A percentile compares a stretch with the other conserved stretches of the same genome.
These are phyloP conservation scores for Yamadazyma spencermartinsiae DNA, from an alignment of 1,139 yeast genomes.

Conservation along the genomic window DNA sequence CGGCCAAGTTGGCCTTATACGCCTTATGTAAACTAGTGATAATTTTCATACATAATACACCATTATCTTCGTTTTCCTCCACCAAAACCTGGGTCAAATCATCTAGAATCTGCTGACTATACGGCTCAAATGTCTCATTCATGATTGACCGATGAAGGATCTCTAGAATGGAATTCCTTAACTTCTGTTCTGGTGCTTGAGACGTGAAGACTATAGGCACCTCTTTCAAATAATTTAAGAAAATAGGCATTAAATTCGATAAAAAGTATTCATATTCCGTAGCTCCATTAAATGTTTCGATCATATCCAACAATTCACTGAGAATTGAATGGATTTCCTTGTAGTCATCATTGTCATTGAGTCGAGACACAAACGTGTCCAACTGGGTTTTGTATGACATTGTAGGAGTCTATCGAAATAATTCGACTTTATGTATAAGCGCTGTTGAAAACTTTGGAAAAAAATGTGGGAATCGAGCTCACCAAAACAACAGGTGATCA, in stretches of 20 bases:
- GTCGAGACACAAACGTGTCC: conserved; percentile 61
- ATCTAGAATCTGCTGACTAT: conserved; percentile 61
- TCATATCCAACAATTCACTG: conserved; percentile 80
- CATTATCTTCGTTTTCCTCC: conserved; percentile 92
- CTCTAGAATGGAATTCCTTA: conserved; percentile 76
- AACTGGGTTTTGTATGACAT: conserved; percentile 54
- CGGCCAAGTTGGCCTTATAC: conserved; percentile 67
- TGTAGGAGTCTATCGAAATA: not conserved
- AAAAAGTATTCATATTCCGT: conserved; percentile 75
- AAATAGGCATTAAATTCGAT: conserved; percentile 59
- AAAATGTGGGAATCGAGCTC: conserved; percentile 13
- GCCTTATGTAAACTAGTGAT: conserved; percentile 87
- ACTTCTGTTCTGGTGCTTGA: conserved; percentile 66
- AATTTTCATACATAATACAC: conserved; percentile 86
- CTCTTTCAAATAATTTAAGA: conserved; percentile 57
- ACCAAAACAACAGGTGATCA: conserved; percentile 7
- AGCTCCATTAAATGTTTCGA: conserved; percentile 79
- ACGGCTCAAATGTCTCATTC: conserved; percentile 80
- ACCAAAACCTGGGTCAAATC: conserved; percentile 61
- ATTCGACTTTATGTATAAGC: not conserved
- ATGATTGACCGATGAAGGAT: conserved; percentile 78
- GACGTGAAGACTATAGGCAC: conserved; percentile 74
- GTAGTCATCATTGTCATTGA: conserved; percentile 57
- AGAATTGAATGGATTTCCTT: conserved; percentile 64
- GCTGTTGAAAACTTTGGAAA: conserved; percentile 4